Evolutionary conservation across 805 yeast genomes (phyloP).

Genomic region (Starmera dryadoides): DNA sequence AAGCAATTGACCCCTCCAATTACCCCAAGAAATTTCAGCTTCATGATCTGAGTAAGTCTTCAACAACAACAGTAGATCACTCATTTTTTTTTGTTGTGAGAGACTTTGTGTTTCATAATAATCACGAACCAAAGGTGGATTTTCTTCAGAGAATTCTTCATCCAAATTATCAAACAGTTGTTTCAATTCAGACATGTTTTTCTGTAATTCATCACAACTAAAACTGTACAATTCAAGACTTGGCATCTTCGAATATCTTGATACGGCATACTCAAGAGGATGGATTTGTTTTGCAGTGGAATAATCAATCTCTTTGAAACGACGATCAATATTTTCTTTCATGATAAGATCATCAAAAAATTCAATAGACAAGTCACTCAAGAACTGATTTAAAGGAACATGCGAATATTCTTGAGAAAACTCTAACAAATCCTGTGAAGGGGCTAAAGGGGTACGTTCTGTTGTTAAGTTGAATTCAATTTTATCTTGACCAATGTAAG

Average conservation of each 20-base stretch:
- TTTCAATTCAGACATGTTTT: conserved; percentile 17
- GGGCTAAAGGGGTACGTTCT: conserved; percentile 15
- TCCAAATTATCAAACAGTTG: conserved; percentile 16
- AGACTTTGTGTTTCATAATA: conserved; percentile 14
- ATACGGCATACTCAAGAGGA: conserved; percentile 13
- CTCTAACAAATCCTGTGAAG: conserved; percentile 13
- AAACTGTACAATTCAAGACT: conserved; percentile 20
- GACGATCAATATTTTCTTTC: conserved; percentile 15
- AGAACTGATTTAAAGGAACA: conserved; percentile 15
- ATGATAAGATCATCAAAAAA: conserved; percentile 20
- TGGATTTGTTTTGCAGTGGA: conserved; percentile 12
- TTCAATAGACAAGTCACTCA: conserved; percentile 18
- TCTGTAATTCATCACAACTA: conserved; percentile 21
- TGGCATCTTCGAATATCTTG: conserved; percentile 16
- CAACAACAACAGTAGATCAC: conserved; percentile 17
- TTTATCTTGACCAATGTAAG: conserved; percentile 9
- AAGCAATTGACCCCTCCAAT: conserved; percentile 18
- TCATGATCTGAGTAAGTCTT: conserved; percentile 19
- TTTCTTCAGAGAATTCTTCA: conserved; percentile 18
- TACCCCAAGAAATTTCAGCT: conserved; percentile 18
- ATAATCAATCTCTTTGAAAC: conserved; percentile 12
- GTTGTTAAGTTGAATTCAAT: conserved; percentile 9
- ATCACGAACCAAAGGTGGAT: conserved; percentile 19
- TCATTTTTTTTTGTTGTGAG: conserved; percentile 15
- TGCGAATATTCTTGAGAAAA: conserved; percentile 12